These are phyloP conservation scores for Coemansia javaensis DNA, from an alignment of 192 early-diverging fungal genomes.

Conservation along the genomic window DNA sequence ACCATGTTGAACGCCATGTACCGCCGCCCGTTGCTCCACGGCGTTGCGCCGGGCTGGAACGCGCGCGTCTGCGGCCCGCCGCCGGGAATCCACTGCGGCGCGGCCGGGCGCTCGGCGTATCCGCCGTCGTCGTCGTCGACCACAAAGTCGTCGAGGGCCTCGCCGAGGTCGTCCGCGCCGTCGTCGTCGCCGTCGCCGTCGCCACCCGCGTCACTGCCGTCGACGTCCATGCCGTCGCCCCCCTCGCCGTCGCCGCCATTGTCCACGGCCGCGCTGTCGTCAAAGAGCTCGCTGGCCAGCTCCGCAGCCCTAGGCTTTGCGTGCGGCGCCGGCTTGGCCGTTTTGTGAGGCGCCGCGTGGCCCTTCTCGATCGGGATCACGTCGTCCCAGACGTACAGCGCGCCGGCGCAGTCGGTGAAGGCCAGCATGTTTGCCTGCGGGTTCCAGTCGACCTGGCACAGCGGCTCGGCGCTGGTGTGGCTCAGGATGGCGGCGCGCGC, in stretches of 20 bases:
- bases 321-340: no score
- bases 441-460: conserved; percentile 64
- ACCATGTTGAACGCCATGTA: conserved; percentile 83
- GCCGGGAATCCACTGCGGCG: conserved; percentile 15
- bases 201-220: conserved; percentile 1
- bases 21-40: conserved; percentile 50
- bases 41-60: conserved; percentile 86
- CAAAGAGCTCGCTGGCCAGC: conserved; percentile 53
- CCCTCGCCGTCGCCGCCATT: conserved; percentile 1
- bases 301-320: no score
- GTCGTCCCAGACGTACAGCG: conserved; percentile 57
- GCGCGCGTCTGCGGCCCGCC: conserved; percentile 21
- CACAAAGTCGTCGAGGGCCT: conserved; percentile 77
- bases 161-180: conserved; percentile 46
- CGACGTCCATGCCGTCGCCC: conserved; percentile 12
- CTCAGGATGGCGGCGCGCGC: conserved; percentile 48
- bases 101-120: conserved; percentile 52
- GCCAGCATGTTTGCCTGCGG: conserved; percentile 61
- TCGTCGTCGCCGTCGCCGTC: conserved; percentile 12
- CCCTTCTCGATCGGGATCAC: conserved; percentile 51
- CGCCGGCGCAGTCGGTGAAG: conserved; percentile 55
- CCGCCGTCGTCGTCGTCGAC: conserved; percentile 82
- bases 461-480: conserved; percentile 22
- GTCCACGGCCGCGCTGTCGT: conserved; percentile 12
- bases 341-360: conserved; percentile 20